Evolutionary conservation across 176 grass and related monocot species (phyloP), one percentile per base, ranked within the genome.

Genomic region (Musa acuminata): DNA sequence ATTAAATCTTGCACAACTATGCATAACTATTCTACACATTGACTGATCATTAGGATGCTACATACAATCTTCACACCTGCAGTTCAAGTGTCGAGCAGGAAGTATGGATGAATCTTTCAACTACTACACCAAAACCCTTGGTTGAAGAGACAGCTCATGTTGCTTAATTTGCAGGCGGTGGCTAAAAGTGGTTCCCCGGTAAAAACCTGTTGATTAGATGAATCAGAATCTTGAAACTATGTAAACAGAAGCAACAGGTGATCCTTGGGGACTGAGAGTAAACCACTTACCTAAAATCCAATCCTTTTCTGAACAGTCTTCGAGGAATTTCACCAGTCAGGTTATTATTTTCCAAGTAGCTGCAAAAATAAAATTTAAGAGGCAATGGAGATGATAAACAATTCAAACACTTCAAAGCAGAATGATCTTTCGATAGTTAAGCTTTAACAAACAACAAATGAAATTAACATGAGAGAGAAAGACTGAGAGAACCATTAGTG

Each of bases 341-440:
- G 48, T 84, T 67, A 85, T 98, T 98, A 54, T 79, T 58, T 74
- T 98, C 79, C 80, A 98, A 80, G 74, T 83, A 98, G 60, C 95
- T 98, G 86, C 48, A 57, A 58, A 69, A 69, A 72, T 77, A 74
- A 69, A 80, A 77, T 51, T 53, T 62, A 80, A 81, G 53, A 64
- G 35, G 24, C 20, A 69, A 23, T 17, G 14, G 52, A 64, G 73
- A 74, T 75, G 53, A 8, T 19, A 76, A 67, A 49, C 23, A 54
- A 22, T 19, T 21, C 43, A 54, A 75, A 53, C 2, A 0, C 11
- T 63, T 26, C 10, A 60, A 62, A 81, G 22, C 48, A 59, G 48
- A 50, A 64, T 43, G 35, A 43, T 43, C 14, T 22, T 63, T 3
- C 7, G 19, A 8, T 25, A 74, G 11, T 57, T 19, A 74, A 27